These are phyloP conservation scores for Friedmanniomyces simplex DNA, from an alignment of 495 filamentous ascomycete species.

Conservation along the genomic window DNA sequence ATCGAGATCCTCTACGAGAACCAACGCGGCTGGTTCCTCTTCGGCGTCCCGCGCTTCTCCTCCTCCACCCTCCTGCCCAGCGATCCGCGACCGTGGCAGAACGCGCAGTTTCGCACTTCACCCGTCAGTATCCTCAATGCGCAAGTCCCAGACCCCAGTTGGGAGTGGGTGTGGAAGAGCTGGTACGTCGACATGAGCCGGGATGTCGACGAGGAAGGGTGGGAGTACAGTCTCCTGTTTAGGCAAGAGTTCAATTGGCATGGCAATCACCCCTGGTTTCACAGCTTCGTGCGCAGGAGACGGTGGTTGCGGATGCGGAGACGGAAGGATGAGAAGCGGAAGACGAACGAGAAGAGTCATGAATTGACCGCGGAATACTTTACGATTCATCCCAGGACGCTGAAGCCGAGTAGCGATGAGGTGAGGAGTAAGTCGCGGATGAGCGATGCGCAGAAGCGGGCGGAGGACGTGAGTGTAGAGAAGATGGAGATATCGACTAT, in stretches of 20 bases:
- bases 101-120: conserved; percentile 54
- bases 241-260: conserved; percentile 72
- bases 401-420: conserved; percentile 7
- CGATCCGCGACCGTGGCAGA: conserved; percentile 82
- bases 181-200: conserved; percentile 90
- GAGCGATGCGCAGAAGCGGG: conserved; percentile 4
- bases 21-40: conserved; percentile 54
- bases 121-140: conserved; percentile 82
- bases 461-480: conserved; percentile 26
- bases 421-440: conserved; percentile 12
- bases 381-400: conserved; percentile 50
- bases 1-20: conserved; percentile 95
- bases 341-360: conserved; percentile 40
- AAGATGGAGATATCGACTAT: conserved; percentile 55
- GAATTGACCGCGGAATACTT: conserved; percentile 79
- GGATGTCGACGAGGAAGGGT: conserved; percentile 86
- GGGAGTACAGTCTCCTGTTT: conserved; percentile 91
- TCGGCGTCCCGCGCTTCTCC: conserved; percentile 82
- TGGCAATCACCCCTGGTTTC: conserved; percentile 79
- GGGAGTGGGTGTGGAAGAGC: conserved; percentile 90
- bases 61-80: conserved; percentile 73
- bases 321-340: conserved; percentile 38
- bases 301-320: conserved; percentile 81
- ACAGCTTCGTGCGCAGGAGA: conserved; percentile 79
- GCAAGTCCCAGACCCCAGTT: conserved; percentile 88